A percentile compares a stretch with the other conserved stretches of the same genome.
Evolutionary conservation across 306 rosid genomes (phyloP).

Genomic region (Fragaria ananassa): DNA sequence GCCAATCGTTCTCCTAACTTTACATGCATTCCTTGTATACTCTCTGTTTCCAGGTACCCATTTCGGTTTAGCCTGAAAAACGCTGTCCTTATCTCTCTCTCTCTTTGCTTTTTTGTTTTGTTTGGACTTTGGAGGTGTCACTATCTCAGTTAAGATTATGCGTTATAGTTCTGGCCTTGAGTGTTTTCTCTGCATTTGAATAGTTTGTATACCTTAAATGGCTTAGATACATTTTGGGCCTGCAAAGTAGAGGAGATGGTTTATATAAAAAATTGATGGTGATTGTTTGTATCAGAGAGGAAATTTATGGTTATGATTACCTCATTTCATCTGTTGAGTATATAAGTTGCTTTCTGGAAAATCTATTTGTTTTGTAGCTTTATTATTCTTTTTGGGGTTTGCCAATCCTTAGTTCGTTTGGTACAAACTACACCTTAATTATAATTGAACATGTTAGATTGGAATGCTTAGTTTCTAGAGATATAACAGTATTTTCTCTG

Average conservation of each 20-base stretch:
- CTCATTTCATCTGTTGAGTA: background rate
- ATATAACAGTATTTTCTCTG: background rate
- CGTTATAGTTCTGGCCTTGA: background rate
- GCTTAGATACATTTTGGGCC: background rate
- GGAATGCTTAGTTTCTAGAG: background rate
- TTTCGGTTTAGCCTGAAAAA: background rate
- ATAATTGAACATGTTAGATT: background rate
- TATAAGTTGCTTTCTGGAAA: background rate
- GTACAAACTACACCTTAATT: background rate
- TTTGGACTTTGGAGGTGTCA: background rate
- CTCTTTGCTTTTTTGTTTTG: background rate
- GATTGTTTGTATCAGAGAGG: background rate
- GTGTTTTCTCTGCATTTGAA: background rate
- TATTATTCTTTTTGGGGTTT: constrained; percentile 4
- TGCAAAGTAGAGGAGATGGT: background rate
- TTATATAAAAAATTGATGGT: background rate
- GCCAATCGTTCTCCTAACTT: constrained; percentile 34
- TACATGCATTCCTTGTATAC: constrained; percentile 42
- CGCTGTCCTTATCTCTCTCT: background rate
- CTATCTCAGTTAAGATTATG: background rate
- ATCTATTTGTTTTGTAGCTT: background rate
- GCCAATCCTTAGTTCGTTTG: background rate
- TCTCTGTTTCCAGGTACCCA: constrained; percentile 48
- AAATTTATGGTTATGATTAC: constrained; percentile 8
- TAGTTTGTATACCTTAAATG: background rate